Evolutionary conservation across 106 monocot genomes (phyloP).

Genomic region (Dendrobium nobile): DNA sequence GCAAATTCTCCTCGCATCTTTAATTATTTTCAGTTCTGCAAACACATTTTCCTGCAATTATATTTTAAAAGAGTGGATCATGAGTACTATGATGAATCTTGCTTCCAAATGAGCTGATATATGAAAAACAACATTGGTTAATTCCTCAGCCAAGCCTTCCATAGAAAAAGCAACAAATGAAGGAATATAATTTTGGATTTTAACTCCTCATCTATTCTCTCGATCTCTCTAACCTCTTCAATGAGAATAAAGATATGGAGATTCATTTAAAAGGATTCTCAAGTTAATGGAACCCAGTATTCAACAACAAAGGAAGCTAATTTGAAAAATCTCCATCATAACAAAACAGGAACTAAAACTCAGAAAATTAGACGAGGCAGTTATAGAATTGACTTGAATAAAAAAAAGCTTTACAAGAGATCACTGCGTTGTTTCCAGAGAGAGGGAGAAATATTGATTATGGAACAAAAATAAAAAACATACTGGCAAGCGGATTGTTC

Average conservation of each 20-base stretch:
- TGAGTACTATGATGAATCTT: neutral
- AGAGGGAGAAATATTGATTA: too few relatives aligned
- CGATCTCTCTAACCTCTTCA: too few relatives aligned
- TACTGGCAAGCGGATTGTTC: constrained; percentile 85
- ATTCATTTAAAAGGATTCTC: too few relatives aligned
- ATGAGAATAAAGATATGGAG: too few relatives aligned
- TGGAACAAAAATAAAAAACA: neutral
- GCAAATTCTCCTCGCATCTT: constrained; percentile 35
- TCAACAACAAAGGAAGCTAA: neutral
- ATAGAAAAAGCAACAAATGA: neutral
- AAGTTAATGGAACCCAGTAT: neutral
- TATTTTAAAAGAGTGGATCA: neutral
- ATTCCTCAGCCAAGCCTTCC: neutral
- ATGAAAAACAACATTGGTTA: neutral
- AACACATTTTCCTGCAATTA: constrained; percentile 62
- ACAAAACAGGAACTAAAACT: neutral
- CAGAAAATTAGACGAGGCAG: neutral
- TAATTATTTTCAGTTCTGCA: constrained; percentile 63
- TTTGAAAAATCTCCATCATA: neutral
- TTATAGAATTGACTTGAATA: neutral
- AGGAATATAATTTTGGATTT: neutral
- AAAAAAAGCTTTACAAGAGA: neutral
- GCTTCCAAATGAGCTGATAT: neutral
- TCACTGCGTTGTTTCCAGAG: too few relatives aligned
- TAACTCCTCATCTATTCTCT: neutral